A percentile compares a stretch with the other conserved stretches of the same genome.
Evolutionary conservation across 2,329 filamentous ascomycete species (phyloP).

Genomic region (Neonectria sp.): DNA sequence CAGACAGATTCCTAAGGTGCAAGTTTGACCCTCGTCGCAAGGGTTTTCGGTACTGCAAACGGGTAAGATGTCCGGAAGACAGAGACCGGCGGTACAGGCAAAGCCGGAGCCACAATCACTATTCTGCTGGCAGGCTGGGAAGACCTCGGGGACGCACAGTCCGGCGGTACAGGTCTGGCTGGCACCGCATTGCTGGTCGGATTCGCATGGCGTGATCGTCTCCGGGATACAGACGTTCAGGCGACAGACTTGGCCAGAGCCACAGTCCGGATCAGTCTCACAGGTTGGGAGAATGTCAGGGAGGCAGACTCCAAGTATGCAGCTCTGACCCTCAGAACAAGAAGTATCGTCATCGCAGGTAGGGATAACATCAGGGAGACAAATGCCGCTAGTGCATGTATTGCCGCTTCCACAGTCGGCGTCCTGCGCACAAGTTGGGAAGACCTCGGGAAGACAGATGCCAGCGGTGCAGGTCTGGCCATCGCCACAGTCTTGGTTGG

Average conservation of each 20-base stretch:
- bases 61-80: slow-evolving; percentile 8
- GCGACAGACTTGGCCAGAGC: slow-evolving; percentile 23
- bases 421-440: slow-evolving; percentile 3
- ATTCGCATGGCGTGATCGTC: slow-evolving; percentile 8
- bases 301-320: slow-evolving; percentile 12
- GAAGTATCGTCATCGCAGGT: not conserved
- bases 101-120: slow-evolving; percentile 16
- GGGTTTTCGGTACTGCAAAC: not conserved
- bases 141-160: slow-evolving; percentile 8
- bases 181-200: slow-evolving; percentile 17
- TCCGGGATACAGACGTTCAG: slow-evolving; percentile 21
- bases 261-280: slow-evolving; percentile 20
- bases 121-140: slow-evolving; percentile 4
- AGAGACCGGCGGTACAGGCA: slow-evolving; percentile 11
- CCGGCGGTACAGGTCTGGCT: slow-evolving; percentile 17
- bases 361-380: slow-evolving; percentile 8
- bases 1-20: slow-evolving; percentile 17
- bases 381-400: slow-evolving; percentile 11
- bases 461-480: slow-evolving; percentile 18
- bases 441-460: slow-evolving; percentile 22
- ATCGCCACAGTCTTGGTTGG: slow-evolving; percentile 2
- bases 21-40: slow-evolving; percentile 13
- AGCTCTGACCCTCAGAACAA: slow-evolving; percentile 10
- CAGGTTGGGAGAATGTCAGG: slow-evolving; percentile 9
- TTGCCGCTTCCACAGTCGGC: slow-evolving; percentile 16